Conservation (phyloP, 192 early-diverging fungal genomes). For the Podochytrium sp. region DNA sequence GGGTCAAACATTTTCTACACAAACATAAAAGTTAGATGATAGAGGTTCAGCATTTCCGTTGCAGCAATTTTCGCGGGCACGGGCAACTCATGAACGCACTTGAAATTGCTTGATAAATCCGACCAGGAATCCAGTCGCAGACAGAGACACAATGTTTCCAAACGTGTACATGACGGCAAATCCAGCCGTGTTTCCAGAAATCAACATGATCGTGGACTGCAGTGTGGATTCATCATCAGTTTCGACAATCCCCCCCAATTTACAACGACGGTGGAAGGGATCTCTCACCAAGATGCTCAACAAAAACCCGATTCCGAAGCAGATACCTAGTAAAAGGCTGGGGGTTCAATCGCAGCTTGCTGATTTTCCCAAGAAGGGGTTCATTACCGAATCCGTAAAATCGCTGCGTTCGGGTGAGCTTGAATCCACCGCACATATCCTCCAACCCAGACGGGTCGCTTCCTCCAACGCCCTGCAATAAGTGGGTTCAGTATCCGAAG, state of each 20-base stretch:
- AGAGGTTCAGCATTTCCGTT: not conserved
- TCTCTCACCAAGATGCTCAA: slow-evolving; percentile 74
- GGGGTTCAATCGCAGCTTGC: not conserved
- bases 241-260: not conserved
- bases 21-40: not conserved
- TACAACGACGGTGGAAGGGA: not conserved
- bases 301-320: slow-evolving; percentile 82
- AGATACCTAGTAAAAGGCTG: slow-evolving; percentile 41
- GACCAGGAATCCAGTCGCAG: slow-evolving; percentile 88
- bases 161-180: slow-evolving; percentile 92
- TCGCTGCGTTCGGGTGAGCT: slow-evolving; percentile 67
- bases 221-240: not conserved
- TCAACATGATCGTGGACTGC: slow-evolving; percentile 64
- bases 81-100: slow-evolving; percentile 46
- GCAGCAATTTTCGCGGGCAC: too few species aligned
- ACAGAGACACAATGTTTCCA: slow-evolving; percentile 85
- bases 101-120: slow-evolving; percentile 86
- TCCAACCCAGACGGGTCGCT: slow-evolving; percentile 22
- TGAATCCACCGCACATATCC: slow-evolving; percentile 61
- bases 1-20: slow-evolving; percentile 56
- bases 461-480: not conserved
- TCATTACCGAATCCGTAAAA: slow-evolving; percentile 76
- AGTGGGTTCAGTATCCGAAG: not conserved
- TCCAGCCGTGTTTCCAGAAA: slow-evolving; percentile 59
- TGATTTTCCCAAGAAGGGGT: too few species aligned